A percentile compares a stretch with the other conserved stretches of the same genome.
Evolutionary conservation across 2,329 filamentous ascomycete genomes (phyloP).

Genomic region (Ophiostoma ulmi): DNA sequence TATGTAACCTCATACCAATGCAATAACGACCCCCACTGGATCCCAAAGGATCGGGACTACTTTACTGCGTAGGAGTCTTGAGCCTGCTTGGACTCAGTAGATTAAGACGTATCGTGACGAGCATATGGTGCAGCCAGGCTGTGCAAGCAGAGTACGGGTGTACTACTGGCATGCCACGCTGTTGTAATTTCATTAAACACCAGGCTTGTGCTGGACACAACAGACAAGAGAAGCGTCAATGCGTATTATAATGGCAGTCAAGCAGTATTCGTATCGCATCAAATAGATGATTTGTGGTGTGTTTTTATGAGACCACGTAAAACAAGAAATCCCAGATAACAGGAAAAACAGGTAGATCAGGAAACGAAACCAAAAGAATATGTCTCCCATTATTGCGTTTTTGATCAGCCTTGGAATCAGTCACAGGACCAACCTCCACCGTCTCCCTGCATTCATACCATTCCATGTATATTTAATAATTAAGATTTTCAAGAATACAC

Average conservation of each 20-base stretch:
- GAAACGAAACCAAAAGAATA: not conserved
- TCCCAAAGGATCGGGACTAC: not conserved
- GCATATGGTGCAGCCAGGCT: not conserved
- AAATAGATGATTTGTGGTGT: not conserved
- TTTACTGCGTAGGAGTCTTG: not conserved
- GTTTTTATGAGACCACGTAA: not conserved
- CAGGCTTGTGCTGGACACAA: not conserved
- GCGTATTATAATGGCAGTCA: too few species aligned
- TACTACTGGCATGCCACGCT: not conserved
- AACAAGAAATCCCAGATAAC: too few species aligned
- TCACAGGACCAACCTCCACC: not conserved
- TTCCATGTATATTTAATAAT: not conserved
- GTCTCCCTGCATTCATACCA: not conserved
- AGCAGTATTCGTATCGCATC: not conserved
- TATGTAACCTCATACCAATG: not conserved
- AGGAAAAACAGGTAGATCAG: not conserved
- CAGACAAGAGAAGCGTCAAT: too few species aligned
- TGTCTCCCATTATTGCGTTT: too few species aligned
- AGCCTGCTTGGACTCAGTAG: not conserved
- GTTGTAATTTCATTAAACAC: not conserved
- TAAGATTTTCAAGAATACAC: not conserved
- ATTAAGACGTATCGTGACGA: slow-evolving; percentile 6
- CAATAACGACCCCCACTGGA: slow-evolving; percentile 1
- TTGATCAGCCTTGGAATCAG: not conserved
- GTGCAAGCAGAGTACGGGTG: not conserved